Conservation (phyloP, 176 grass and related monocot genomes). For the Aegilops longissima region DNA sequence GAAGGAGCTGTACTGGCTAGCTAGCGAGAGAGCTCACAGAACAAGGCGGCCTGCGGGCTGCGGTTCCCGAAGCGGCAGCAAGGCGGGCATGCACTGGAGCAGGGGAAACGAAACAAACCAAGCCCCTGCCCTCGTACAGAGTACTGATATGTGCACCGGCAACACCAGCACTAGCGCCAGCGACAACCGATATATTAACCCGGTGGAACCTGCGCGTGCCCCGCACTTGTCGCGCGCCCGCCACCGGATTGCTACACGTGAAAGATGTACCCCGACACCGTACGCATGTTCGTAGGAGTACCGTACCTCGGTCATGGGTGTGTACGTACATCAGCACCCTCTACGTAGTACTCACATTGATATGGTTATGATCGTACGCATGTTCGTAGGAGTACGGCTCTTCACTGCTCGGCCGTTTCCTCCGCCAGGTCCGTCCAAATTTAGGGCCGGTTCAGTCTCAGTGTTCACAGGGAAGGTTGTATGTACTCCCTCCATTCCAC, state of each 20-base stretch:
- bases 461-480: no score
- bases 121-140: not conserved
- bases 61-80: constrained; percentile 52
- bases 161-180: not conserved
- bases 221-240: constrained; percentile 32
- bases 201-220: not conserved
- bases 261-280: not conserved
- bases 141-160: not conserved
- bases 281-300: not conserved
- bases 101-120: constrained; percentile 37
- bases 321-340: not conserved
- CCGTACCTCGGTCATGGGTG: not conserved
- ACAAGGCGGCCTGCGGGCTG: constrained; percentile 32
- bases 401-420: not conserved
- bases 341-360: not conserved
- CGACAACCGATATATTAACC: constrained; percentile 6
- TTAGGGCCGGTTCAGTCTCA: no score
- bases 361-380: no score
- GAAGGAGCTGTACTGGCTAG: constrained; percentile 7
- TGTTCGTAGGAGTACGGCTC: not conserved
- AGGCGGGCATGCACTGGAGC: constrained; percentile 46
- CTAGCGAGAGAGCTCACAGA: constrained; percentile 37
- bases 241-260: not conserved
- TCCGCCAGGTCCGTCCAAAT: not conserved
- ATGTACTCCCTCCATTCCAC: no score